Base-by-base conservation (phyloP, 805 yeast genomes). In the Saturnispora gosingensis region DNA sequence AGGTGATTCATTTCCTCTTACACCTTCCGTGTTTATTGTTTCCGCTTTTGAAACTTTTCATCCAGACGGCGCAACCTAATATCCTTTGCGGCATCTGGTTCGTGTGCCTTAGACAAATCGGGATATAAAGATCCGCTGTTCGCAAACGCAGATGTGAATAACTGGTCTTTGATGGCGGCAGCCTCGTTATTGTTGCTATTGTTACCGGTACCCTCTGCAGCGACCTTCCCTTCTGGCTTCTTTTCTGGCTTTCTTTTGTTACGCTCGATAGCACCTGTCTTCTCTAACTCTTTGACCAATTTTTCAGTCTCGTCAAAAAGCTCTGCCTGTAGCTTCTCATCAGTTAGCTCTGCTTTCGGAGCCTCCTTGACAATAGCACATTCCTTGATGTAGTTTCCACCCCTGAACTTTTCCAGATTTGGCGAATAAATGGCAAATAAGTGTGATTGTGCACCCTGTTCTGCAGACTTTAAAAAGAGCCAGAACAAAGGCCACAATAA, bases 401-500 rank as follows among this genome's bases (percentile, higher is more conserved):
- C 88, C 22, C 73, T 72, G 42, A 74, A 65, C 18, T 75, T 77
- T 36, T 76, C 77, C 25, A 88, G 71, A 15, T 85, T 81, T 0
- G 97, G 96, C 7, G 85, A 77, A 73, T 74, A 77, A 45, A 86
- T 61, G 0, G 88, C 86, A 69, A 76, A 83, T 43, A 88, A 60
- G 30, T 85, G 61, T 27, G 87, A 79, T 67, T 93, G 96, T 30
- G 88, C 84, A 5, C 97, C 99, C 56, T 83, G 82, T 36, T 67
- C 66, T 11, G 89, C 77, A 28, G 85, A 80, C 67, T 89, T 91
- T 50, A 90, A 73, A 47, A 90, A 73, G 16, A 93, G 60, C 83
- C 88, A 91, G 76, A 88, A 80, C 0, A 93, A 48, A 9, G 99
- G 99, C 71, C 83, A 86, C 43, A 84, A 52, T 3, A 89, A 7